Evolutionary conservation across 169 alveolate genomes (phyloP).

Genomic region (Plasmodium gonderi): DNA sequence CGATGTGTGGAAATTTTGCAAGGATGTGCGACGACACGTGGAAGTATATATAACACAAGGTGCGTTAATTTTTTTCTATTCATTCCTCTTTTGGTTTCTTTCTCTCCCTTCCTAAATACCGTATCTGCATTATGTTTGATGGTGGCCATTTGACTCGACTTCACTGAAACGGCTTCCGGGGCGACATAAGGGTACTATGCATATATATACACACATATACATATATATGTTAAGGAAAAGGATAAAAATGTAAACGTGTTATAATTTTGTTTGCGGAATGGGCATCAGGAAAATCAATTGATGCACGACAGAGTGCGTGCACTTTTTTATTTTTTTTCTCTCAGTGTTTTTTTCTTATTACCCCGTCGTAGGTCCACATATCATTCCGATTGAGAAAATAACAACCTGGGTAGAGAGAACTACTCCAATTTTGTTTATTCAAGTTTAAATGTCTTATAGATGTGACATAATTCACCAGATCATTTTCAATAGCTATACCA

Average conservation of each 20-base stretch:
- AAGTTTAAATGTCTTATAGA: conserved; percentile 45
- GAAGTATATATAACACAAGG: too few species aligned
- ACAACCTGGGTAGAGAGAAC: conserved; percentile 50
- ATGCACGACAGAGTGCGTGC: background rate
- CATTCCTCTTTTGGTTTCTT: background rate
- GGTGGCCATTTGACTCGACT: conserved; percentile 63
- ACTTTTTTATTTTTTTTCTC: too few species aligned
- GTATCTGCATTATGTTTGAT: conserved; percentile 58
- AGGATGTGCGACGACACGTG: too few species aligned
- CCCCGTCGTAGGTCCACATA: background rate
- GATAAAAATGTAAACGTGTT: too few species aligned
- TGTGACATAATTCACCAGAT: conserved; percentile 46
- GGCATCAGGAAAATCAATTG: background rate
- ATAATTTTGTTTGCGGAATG: too few species aligned
- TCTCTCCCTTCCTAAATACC: background rate
- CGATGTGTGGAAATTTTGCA: too few species aligned
- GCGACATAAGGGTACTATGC: conserved; percentile 35
- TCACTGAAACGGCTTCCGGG: conserved; percentile 50
- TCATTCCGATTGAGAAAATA: conserved; percentile 23
- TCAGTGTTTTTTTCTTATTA: background rate
- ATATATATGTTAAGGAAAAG: too few species aligned
- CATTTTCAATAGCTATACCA: conserved; percentile 60
- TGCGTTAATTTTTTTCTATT: background rate
- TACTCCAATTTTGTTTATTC: conserved; percentile 45
- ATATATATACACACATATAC: too few species aligned